Base-by-base conservation (phyloP, 129 eudicot species). In the Tanacetum coccineum region DNA sequence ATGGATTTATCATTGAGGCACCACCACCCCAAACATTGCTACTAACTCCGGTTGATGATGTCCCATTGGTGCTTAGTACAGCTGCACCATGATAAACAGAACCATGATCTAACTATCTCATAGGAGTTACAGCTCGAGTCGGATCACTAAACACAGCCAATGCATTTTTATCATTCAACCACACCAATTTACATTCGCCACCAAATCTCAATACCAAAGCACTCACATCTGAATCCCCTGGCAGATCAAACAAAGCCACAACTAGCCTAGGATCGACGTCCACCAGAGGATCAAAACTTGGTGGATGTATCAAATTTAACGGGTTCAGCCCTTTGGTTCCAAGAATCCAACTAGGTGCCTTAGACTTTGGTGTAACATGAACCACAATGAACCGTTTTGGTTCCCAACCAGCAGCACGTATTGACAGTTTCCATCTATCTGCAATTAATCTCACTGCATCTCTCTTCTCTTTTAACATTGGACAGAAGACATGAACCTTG, bases 221-320 rank as follows among this genome's bases (percentile, higher is more conserved):
- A n/a, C n/a, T n/a, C n/a, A n/a, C n/a, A n/a, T n/a, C 98, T 44
- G 96, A 92, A 71, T 93, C 98, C 57, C 96, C 74, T 1, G 98
- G 98, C 62, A 93, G 66, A 81, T 93, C 96, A 80, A 93, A 85
- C 49, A 93, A 71, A 72, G 87, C 90, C 61, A 93, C 96, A 46
- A 88, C 95, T 39, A 93, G 89, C 84, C 96, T 77, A 5, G 98
- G 96, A 63, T 93, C 96, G 92, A 88, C 82, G 74, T 93, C 98
- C 12, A 93, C 86, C 74, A 84, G 32, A n/a, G 95, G 83, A 64
- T 93, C 98, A 63, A 78, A 93, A 20, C 59, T 49, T 0, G 83
- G 81, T 4, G 91, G 82, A 36, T 81, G 86, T 18, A 70, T 13
- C 76, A 75, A 17, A 68, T 60, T 84, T 3, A 68, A 66, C 0